Base-by-base conservation (phyloP, 768 basidiomycete species). In the Dentipellis sp. region DNA sequence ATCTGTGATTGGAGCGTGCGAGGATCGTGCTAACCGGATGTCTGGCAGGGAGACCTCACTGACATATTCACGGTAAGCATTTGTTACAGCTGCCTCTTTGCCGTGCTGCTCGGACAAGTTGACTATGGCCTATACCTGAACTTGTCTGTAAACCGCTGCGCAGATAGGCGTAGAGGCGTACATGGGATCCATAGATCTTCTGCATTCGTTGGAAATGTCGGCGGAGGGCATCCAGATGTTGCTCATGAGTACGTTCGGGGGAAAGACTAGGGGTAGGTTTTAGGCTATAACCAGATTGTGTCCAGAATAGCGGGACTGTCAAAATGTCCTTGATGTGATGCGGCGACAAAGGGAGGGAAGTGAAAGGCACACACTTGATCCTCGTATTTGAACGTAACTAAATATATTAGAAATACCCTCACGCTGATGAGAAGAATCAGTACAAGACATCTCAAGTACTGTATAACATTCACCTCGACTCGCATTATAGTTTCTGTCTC, bases 41-140 rank as follows among this genome's bases (percentile, higher is more conserved):
- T 86, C 79, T 46, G 79, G 76, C 57, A 70, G 70, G 50, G 72
- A 71, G 49, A 84, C 67, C 64, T 82, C 82, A 7, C 78, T 70
- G 64, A 84, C 79, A 55, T 81, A 82, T 37, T 88, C 80, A 47
- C 81, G 74, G 66, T 91, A 99, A 14, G 86, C 90, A 53, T 79
- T 73, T 0, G 93, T 91, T 10, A 98, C 78, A 1, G 73, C 73
- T 0, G 78, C 85, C 70, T 99, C 97, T 66, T 88, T 97, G 10
- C 97, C 97, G 7, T 82, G 76, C 64, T 88, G 83, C 66, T 98
- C 97, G 1, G 94, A 90, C 8, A 99, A 77, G 67, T 97, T 97
- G 54, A 99, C 78, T 58, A 89, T 77, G 1, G 82, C 83, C 89
- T 95, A 58, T 16, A 59, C 56, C 23, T 21, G 49, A 50, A 55